A percentile compares a stretch with the other conserved stretches of the same genome.
Conservation (phyloP, 179 eudicot genomes). For the Spinacia oleracea region DNA sequence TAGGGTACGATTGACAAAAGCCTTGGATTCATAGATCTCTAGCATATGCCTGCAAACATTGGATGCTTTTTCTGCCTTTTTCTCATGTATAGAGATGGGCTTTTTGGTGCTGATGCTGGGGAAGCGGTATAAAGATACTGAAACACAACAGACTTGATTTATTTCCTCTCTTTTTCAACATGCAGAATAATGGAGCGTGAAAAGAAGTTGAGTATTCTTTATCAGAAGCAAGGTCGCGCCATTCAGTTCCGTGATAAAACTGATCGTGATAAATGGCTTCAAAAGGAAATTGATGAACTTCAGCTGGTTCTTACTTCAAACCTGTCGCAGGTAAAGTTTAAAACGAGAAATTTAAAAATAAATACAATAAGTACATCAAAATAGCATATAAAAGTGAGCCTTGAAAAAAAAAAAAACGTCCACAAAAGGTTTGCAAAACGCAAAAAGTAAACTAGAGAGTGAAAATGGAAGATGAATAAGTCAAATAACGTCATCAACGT, state of each 20-base stretch:
- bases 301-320: conserved; percentile 64
- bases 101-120: background rate
- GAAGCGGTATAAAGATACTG: background rate
- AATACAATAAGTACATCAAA: no score
- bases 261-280: conserved; percentile 95
- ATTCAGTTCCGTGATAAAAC: conserved; percentile 88
- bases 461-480: no score
- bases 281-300: conserved; percentile 81
- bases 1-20: conserved; percentile 53
- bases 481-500: no score
- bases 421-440: no score
- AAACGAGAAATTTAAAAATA: no score
- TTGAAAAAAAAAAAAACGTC: no score
- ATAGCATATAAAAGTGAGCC: no score
- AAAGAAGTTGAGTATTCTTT: conserved; percentile 91
- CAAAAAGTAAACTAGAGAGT: no score
- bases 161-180: conserved; percentile 1
- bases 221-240: conserved; percentile 98
- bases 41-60: conserved; percentile 11
- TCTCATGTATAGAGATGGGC: background rate
- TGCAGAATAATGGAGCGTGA: conserved; percentile 90
- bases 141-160: background rate
- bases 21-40: background rate
- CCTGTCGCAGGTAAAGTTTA: conserved; percentile 69
- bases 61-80: background rate